phyloP scores from a whole-genome alignment of 2,329 filamentous ascomycete genomes.

The Sclerotinia glacialis region DNA sequence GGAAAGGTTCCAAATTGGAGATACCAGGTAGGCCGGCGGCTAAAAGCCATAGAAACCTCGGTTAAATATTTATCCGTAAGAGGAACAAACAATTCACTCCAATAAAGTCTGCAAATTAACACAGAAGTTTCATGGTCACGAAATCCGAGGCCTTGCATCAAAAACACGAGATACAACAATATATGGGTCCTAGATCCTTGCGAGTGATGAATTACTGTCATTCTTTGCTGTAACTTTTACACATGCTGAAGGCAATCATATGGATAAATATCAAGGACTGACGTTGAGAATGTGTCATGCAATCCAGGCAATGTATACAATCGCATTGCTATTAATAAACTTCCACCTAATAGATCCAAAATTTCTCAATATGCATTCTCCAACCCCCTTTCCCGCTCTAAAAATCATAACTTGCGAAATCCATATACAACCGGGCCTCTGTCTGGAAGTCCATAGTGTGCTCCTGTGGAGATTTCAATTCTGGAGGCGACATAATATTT shows the following conservation, averaged over 20 bases:
- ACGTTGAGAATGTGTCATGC: background rate
- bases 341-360: background rate
- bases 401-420: conserved; percentile 19
- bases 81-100: no score
- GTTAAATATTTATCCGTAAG: conserved; percentile 3
- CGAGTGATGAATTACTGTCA: background rate
- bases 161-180: background rate
- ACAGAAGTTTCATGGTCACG: no score
- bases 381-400: background rate
- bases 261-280: no score
- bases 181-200: background rate
- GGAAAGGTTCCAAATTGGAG: no score
- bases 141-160: no score
- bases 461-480: conserved; percentile 19
- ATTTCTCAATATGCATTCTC: background rate
- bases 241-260: no score
- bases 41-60: background rate
- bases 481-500: conserved; percentile 18
- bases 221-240: background rate
- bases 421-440: conserved; percentile 19
- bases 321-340: background rate
- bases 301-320: background rate
- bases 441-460: conserved; percentile 13
- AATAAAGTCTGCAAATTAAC: no score
- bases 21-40: background rate